Percentiles rank a stretch among this genome's conserved stretches.
Evolutionary conservation across 768 basidiomycete genomes (phyloP).

Genomic region (Mycena floridula): DNA sequence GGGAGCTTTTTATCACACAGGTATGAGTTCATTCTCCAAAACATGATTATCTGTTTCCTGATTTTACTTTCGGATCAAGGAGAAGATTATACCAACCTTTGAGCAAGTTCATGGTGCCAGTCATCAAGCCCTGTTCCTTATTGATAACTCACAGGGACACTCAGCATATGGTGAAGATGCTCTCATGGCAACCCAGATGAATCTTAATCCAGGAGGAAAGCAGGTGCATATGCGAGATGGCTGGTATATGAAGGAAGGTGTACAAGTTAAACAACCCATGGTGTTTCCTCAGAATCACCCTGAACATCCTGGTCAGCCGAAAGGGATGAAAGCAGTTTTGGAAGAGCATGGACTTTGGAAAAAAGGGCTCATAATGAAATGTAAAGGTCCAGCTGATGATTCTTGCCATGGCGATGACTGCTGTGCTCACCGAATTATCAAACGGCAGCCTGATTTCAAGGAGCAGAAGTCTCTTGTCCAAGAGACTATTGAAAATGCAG

Average conservation of each 20-base stretch:
- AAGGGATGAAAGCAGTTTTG: conserved; percentile 26
- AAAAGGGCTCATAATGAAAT: conserved; percentile 9
- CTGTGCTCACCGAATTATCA: conserved; percentile 21
- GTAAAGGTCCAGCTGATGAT: conserved; percentile 9
- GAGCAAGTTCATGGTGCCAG: conserved; percentile 4
- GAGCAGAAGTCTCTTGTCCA: conserved; percentile 15
- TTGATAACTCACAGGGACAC: conserved; percentile 22
- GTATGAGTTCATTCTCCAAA: conserved; percentile 9
- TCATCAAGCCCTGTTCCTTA: conserved; percentile 10
- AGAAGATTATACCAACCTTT: conserved; percentile 16
- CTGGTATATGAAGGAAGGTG: conserved; percentile 8
- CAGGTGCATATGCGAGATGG: conserved; percentile 16
- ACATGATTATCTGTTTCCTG: neutral
- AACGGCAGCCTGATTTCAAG: conserved; percentile 14
- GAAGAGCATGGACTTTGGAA: conserved; percentile 18
- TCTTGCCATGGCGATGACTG: conserved; percentile 12
- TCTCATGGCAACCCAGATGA: conserved; percentile 14
- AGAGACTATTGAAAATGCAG: conserved; percentile 7
- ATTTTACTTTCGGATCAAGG: conserved; percentile 13
- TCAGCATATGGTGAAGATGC: conserved; percentile 17
- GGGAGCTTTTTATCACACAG: conserved; percentile 24
- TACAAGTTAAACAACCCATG: conserved; percentile 14
- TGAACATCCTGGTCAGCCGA: conserved; percentile 14
- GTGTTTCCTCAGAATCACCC: conserved; percentile 18
- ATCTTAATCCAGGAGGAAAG: conserved; percentile 17